Evolutionary conservation across 108 stramenopile genomes (phyloP), one percentile per base, ranked within the genome.

Genomic region (Skeletonema costatum): DNA sequence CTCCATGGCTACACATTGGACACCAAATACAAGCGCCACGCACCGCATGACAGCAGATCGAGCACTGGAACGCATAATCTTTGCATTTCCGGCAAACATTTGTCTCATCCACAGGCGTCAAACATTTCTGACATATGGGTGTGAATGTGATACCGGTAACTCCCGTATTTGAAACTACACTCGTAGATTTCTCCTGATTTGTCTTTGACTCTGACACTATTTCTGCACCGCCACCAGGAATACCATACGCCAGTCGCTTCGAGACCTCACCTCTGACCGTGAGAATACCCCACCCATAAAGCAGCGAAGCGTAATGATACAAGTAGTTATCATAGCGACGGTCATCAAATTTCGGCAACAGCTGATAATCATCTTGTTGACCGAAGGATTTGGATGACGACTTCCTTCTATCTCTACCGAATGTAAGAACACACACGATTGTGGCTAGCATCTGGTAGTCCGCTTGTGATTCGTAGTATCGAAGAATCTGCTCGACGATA

Each of bases 401-500:
- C 71, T 68, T 8, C 70, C 79, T 74, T 74, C 88, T 51, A 67
- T 78, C 84, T 46, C 75, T 71, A 13, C 84, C 80, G 67, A 70
- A 67, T 17, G 73, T 83, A 8, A 95, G 74, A 6, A 92, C 93
- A 70, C 90, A 91, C 33, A 89, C 73, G 59, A 95, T 90, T 13
- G 91, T 86, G 6, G 91, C 84, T 29, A 95, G 66, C 91, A 95
- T 95, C 67, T 95, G 93, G 21, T 81, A 81, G 60, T 95, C 93
- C 12, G 89, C 88, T 44, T 86, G 65, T 32, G 69, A 39, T 69
- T 95, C 93, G 62, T 91, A 95, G 60, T 89, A 91, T n/a, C 42
- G 63, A 14, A 95, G 65, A 41, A 95, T 64, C 60, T 83, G 76
- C 5, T 66, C 69, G 29, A 95, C 78, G 39, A 92, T 36, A 10